These are phyloP conservation scores for Suhomyces terraborum DNA, from an alignment of 1,139 yeast genomes.

Conservation along the genomic window DNA sequence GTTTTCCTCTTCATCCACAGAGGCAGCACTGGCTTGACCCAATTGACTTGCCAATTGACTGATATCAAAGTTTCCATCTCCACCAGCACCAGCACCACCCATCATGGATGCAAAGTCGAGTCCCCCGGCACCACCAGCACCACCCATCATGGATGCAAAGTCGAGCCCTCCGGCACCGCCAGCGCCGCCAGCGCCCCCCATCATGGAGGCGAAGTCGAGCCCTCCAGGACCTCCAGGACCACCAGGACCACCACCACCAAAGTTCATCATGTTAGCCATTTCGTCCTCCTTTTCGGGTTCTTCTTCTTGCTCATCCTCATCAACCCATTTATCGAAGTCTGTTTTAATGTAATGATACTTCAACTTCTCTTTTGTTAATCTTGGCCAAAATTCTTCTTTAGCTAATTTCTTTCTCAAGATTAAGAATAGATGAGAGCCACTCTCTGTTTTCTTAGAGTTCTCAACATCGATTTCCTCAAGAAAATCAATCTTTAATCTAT, in stretches of 20 bases:
- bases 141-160: constrained; percentile 25
- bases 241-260: constrained; percentile 32
- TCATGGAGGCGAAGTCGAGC: constrained; percentile 26
- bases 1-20: constrained; percentile 16
- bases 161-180: constrained; percentile 36
- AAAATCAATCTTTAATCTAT: constrained; percentile 67
- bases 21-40: constrained; percentile 41
- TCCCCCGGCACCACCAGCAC: constrained; percentile 29
- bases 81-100: constrained; percentile 27
- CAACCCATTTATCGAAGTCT: constrained; percentile 89
- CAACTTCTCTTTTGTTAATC: constrained; percentile 33
- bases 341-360: constrained; percentile 84
- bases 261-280: constrained; percentile 28
- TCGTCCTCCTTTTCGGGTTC: constrained; percentile 50
- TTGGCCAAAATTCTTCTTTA: constrained; percentile 53
- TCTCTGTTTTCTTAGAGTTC: constrained; percentile 58
- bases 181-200: constrained; percentile 32
- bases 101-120: constrained; percentile 25
- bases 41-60: constrained; percentile 47
- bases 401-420: constrained; percentile 69
- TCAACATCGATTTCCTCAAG: constrained; percentile 71
- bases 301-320: constrained; percentile 34
- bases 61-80: constrained; percentile 30
- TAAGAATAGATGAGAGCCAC: constrained; percentile 71
- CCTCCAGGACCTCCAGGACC: constrained; percentile 38